Evolutionary conservation across 208 protist species (phyloP).

Genomic region (Trypanosoma rangeli): DNA sequence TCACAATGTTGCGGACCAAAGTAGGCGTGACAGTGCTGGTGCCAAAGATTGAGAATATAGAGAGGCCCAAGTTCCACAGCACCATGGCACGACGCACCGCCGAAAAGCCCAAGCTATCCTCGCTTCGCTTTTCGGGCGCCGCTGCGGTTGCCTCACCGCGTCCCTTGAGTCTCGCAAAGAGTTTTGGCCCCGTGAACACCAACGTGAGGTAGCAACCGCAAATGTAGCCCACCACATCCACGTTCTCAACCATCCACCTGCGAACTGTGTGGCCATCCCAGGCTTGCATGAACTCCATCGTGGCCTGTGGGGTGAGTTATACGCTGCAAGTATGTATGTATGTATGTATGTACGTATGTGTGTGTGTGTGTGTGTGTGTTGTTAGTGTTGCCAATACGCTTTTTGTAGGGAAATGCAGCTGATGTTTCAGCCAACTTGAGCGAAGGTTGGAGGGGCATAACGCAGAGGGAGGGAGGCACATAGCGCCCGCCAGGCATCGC

Average conservation of each 20-base stretch:
- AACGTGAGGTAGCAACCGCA: conserved; percentile 33
- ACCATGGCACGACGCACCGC: conserved; percentile 26
- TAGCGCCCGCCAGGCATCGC: too few species aligned
- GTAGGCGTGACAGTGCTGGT: conserved; percentile 30
- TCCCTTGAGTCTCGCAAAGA: conserved; percentile 16
- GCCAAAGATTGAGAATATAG: conserved; percentile 46
- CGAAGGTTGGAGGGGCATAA: too few species aligned
- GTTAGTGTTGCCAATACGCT: too few species aligned
- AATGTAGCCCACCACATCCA: conserved; percentile 41
- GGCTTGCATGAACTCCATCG: conserved; percentile 7
- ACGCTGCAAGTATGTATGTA: conserved; percentile 1
- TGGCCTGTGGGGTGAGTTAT: background rate
- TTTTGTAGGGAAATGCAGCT: too few species aligned
- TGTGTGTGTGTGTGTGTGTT: conserved; percentile 15
- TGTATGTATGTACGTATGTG: conserved; percentile 1
- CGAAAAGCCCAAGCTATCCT: conserved; percentile 14
- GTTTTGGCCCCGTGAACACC: conserved; percentile 26
- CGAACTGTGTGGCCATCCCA: conserved; percentile 38
- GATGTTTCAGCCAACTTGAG: too few species aligned
- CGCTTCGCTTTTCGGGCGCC: background rate
- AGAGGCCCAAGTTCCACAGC: conserved; percentile 55
- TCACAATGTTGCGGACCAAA: conserved; percentile 21
- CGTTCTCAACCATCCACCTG: conserved; percentile 43
- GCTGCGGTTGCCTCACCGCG: background rate
- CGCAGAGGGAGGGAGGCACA: too few species aligned